These are phyloP conservation scores for Termitomyces sp. DNA, from an alignment of 768 basidiomycete species.

Conservation along the genomic window DNA sequence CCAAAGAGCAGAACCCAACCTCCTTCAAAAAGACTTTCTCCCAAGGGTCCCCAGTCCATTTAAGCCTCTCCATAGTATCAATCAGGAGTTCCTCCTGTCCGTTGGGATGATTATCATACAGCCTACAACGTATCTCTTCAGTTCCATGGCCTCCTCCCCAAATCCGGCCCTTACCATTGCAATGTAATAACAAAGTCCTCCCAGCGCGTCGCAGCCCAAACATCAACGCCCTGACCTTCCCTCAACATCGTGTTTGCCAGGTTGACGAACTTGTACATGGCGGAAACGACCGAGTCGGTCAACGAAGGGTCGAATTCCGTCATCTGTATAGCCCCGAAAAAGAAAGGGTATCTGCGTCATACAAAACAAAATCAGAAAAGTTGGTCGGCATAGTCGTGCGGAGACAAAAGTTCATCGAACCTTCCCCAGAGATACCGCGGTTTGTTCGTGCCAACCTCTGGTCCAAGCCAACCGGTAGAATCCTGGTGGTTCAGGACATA, in stretches of 20 bases:
- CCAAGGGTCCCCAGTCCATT: constrained; percentile 49
- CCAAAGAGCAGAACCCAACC: constrained; percentile 17
- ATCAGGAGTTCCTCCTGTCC: constrained; percentile 41
- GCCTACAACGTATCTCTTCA: constrained; percentile 22
- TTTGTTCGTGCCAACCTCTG: constrained; percentile 46
- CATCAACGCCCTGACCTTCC: constrained; percentile 44
- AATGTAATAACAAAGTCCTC: constrained; percentile 51
- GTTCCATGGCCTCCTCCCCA: background rate
- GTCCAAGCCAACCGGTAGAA: constrained; percentile 50
- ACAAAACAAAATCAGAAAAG: background rate
- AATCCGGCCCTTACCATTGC: constrained; percentile 38
- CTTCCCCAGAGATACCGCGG: constrained; percentile 51
- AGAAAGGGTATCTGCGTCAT: constrained; percentile 44
- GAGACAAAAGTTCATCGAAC: constrained; percentile 13
- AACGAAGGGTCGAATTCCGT: constrained; percentile 39
- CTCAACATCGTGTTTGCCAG: constrained; percentile 51
- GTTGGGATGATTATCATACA: constrained; percentile 48
- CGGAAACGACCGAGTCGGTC: constrained; percentile 37
- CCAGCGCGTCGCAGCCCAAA: constrained; percentile 51
- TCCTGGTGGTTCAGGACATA: constrained; percentile 49
- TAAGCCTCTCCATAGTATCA: constrained; percentile 48
- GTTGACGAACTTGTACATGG: constrained; percentile 46
- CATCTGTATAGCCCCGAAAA: constrained; percentile 56
- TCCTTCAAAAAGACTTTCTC: constrained; percentile 43
- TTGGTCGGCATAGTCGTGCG: background rate